Base-by-base conservation (phyloP, 331 rosid species). In the Spiraea crenata region DNA sequence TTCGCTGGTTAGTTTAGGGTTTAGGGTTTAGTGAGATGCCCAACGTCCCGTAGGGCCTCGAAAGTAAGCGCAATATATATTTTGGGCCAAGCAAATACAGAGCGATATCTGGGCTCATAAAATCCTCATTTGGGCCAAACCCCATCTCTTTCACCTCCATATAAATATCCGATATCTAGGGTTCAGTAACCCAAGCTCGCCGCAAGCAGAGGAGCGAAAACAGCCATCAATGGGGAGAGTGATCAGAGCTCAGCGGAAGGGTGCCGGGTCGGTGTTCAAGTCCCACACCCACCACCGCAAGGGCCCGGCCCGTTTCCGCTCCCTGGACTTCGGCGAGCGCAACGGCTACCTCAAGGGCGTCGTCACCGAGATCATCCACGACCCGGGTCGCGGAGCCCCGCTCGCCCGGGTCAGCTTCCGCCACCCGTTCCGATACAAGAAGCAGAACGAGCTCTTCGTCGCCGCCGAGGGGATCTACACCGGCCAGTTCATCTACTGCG, bases 281-380 rank as follows among this genome's bases (percentile, higher is more conserved):
- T 67, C 71, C 71, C 59, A 67, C 71, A 67, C 71, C 47, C 71
- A 67, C 71, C 71, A 67, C 71, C 71, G 71, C 60, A 67, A 67
- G 60, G 71, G 71, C 31, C 71, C 71, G 3, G 71, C 71, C 60
- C 71, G 71, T 1, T 67, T 67, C 71, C 60, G 59, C 37, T 34
- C 47, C 47, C 71, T 67, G 37, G 71, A 67, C 71, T 67, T 49
- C 17, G 71, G 71, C 59, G 71, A 67, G 17, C 71, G 71, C 45
- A 67, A 67, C n/a, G 71, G 71, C 48, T 67, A 67, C 71, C 71
- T 67, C n/a, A 67, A 67, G 16, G 71, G 71, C 3, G 71, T 67
- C 47, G 59, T 67, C 47, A 67, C 71, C 48, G 59, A 67, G n/a
- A 67, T 67, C 48, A 67, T 67, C 60, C 59, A 67, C 71, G 71